Conservation (phyloP, 495 filamentous ascomycete genomes). For the Emericellopsis terricola region DNA sequence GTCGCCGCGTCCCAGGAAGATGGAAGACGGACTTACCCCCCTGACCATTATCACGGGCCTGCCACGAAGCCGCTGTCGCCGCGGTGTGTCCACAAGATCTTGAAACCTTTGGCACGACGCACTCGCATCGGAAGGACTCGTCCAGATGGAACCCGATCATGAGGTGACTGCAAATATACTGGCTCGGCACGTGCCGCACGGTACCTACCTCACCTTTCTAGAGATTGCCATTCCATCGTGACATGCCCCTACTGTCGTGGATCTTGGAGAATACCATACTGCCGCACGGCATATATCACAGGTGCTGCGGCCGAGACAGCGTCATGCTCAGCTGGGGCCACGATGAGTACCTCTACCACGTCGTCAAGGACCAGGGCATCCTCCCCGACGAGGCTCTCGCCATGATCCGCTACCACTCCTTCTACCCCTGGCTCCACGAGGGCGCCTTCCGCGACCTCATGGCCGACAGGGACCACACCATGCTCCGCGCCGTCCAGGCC, state of each 20-base stretch:
- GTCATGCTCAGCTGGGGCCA: slow-evolving; percentile 86
- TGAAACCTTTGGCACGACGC: too few relatives aligned
- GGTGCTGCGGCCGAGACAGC: slow-evolving; percentile 61
- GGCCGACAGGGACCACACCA: slow-evolving; percentile 59
- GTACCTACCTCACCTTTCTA: slow-evolving; percentile 50
- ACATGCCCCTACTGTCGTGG: slow-evolving; percentile 85
- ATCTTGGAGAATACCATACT: slow-evolving; percentile 60
- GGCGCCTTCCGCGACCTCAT: slow-evolving; percentile 66
- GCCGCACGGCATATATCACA: slow-evolving; percentile 58
- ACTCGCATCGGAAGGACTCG: slow-evolving; percentile 74
- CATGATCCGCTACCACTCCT: slow-evolving; percentile 80
- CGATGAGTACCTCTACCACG: slow-evolving; percentile 79
- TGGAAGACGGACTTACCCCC: too few relatives aligned
- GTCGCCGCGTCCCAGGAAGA: not conserved
- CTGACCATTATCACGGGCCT: too few relatives aligned
- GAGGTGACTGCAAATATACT: slow-evolving; percentile 80
- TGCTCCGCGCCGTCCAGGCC: slow-evolving; percentile 63
- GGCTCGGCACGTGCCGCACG: slow-evolving; percentile 67
- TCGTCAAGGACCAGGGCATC: slow-evolving; percentile 59
- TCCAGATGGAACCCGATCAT: slow-evolving; percentile 85
- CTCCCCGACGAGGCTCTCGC: slow-evolving; percentile 67
- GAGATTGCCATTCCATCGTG: slow-evolving; percentile 84
- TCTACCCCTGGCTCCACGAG: slow-evolving; percentile 77
- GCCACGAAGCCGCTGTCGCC: too few relatives aligned
- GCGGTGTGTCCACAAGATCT: too few relatives aligned